Conservation (phyloP, 768 basidiomycete species). For the Polyporus arcularius region DNA sequence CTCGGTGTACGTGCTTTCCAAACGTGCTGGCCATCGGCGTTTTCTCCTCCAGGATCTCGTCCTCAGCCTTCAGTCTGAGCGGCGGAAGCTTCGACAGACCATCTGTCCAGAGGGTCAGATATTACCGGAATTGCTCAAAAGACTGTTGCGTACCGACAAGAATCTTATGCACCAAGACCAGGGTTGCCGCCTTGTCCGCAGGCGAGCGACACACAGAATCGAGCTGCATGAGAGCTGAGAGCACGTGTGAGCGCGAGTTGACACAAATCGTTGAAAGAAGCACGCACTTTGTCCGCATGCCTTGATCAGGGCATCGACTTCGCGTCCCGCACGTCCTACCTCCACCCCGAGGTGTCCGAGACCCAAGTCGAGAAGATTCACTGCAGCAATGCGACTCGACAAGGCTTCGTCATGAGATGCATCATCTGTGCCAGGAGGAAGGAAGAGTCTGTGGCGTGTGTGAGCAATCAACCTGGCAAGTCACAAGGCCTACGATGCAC, state of each 20-base stretch:
- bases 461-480: neutral
- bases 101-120: constrained; percentile 44
- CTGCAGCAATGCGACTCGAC: constrained; percentile 84
- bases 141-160: constrained; percentile 66
- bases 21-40: constrained; percentile 27
- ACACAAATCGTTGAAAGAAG: neutral
- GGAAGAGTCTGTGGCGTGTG: constrained; percentile 60
- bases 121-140: neutral
- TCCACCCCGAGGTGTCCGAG: constrained; percentile 90
- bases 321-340: constrained; percentile 51
- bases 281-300: constrained; percentile 77
- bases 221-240: constrained; percentile 54
- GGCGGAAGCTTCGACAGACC: constrained; percentile 75
- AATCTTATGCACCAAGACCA: constrained; percentile 84
- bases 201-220: constrained; percentile 59
- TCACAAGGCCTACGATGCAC: constrained; percentile 17
- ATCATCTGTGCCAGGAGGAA: constrained; percentile 74
- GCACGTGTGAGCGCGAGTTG: neutral
- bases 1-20: constrained; percentile 2
- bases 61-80: constrained; percentile 70
- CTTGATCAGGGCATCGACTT: constrained; percentile 64
- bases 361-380: constrained; percentile 88
- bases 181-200: constrained; percentile 72
- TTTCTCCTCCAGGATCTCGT: constrained; percentile 39
- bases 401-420: constrained; percentile 87